Conservation (phyloP, 2,329 filamentous ascomycete species). For the Colletotrichum gigasporum region DNA sequence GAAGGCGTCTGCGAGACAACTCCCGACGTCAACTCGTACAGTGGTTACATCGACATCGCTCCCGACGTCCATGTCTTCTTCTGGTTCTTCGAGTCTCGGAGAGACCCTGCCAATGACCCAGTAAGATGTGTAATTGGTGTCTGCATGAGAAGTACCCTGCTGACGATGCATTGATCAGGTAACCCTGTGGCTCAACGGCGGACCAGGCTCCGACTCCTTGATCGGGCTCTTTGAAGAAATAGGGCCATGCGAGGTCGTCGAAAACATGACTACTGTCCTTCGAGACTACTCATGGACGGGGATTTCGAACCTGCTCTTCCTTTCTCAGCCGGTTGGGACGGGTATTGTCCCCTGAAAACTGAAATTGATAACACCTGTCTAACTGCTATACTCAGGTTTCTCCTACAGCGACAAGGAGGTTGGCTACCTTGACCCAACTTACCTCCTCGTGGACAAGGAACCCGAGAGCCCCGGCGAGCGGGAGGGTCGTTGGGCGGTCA, state of each 20-base stretch:
- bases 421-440: conserved; percentile 1
- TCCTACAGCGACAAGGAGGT: conserved; percentile 19
- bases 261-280: conserved; percentile 8
- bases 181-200: conserved; percentile 1
- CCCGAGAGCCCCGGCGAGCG: not conserved
- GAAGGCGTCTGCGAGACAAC: conserved; percentile 14
- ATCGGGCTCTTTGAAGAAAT: conserved; percentile 9
- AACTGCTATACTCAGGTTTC: not conserved
- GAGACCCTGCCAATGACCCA: conserved; percentile 16
- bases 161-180: not conserved
- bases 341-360: not conserved
- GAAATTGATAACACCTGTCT: not conserved
- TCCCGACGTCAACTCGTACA: conserved; percentile 15
- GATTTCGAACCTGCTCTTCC: not conserved
- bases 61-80: conserved; percentile 12
- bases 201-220: not conserved
- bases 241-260: conserved; percentile 1
- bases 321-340: conserved; percentile 8
- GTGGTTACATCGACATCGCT: conserved; percentile 11
- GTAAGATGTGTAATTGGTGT: not conserved
- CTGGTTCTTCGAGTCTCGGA: conserved; percentile 20
- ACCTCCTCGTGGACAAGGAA: not conserved
- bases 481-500: conserved; percentile 10
- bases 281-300: conserved; percentile 16
- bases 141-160: accelerated